Base-by-base conservation (phyloP, 2,329 filamentous ascomycete genomes). In the Pezicula radicicola region DNA sequence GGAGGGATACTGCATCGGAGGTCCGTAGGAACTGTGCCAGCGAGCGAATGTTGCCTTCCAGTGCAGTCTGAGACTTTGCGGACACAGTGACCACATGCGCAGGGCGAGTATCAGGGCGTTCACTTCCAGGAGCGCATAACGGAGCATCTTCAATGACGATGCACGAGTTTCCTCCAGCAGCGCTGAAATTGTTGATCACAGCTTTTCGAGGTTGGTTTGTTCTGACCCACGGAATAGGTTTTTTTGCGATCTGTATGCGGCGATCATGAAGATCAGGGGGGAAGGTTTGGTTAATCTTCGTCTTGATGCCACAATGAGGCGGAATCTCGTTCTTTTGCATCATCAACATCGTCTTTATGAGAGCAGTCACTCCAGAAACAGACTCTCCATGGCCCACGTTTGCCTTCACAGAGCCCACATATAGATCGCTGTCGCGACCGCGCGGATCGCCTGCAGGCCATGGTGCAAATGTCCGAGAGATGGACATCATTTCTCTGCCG, bases 401-500 rank as follows among this genome's bases (percentile, higher is more conserved):
- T 3, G 81, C 76, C 59, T 87, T 87, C 6, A 82, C 75, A 0
- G 83, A 75, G 6, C 85, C 85, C 0, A 87, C 18, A 37, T 69
- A 57, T 79, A 89, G 71, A 0, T 82, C 79, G 25, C 74, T 70
- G 47, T 82, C 73, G n/a, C n/a, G n/a, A n/a, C n/a, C n/a, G n/a
- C 53, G 64, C 73, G 40, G 73, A 71, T 58, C 76, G 68, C 49
- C 74, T 72, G n/a, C n/a, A n/a, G n/a, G n/a, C n/a, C n/a, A n/a
- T 19, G 80, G 80, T 41, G 81, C 82, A 59, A 87, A 87, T 16
- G 80, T 74, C 46, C 81, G 78, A 37, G 85, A 83, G 46, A 95
- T 87, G 0, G 87, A 91, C 1, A 83, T 76, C 86, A 93, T 92
- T 67, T 96, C 91, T 4, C 84, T 87, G 7, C 84, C 85, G 63